Base-by-base conservation (phyloP, 176 grass and related monocot genomes). In the Pharus latifolius region DNA sequence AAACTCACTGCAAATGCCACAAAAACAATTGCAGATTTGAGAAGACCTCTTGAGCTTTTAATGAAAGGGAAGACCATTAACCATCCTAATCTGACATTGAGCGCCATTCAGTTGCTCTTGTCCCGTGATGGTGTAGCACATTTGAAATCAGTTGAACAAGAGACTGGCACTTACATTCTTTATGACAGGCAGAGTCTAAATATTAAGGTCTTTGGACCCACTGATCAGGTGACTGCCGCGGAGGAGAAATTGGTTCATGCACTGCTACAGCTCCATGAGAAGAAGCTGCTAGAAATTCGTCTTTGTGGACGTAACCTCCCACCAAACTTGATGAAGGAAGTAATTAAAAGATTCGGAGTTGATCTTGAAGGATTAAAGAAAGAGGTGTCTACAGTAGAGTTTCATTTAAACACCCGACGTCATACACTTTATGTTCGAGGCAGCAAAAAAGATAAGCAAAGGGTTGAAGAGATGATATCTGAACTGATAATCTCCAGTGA, bases 1-100 rank as follows among this genome's bases (percentile, higher is more conserved):
- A 89, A 77, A 35, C 69, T 98, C 40, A 79, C 78, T 25, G 89
- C 87, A 57, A 90, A 90, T 57, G 89, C 80, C 55, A 90, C 94
- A 32, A 98, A 93, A 90, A 92, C 75, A 28, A 91, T 98, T 69
- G 83, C 90, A 80, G 94, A 98, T 83, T 58, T 98, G 67, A 75
- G 94, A 72, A 79, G 82, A 45, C 81, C 84, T 43, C 74, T 98
- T 57, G 89, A 93, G 72, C 55, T 73, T 74, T 78, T 98, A 64
- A 81, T 90, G 78, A 88, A 92, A 77, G 94, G 94, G 31, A 98
- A 93, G 70, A 90, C 72, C 16, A 59, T 98, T 78, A 90, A 34
- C 40, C 89, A 93, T 40, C 81, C 87, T 59, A 80, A 81, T 69
- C 75, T 93, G 68, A 87, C 84, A 18, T 45, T 56, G 28, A 75